A percentile compares a stretch with the other conserved stretches of the same genome.
Conservation (phyloP, 2,329 filamentous ascomycete species). For the Epichloe sibirici region DNA sequence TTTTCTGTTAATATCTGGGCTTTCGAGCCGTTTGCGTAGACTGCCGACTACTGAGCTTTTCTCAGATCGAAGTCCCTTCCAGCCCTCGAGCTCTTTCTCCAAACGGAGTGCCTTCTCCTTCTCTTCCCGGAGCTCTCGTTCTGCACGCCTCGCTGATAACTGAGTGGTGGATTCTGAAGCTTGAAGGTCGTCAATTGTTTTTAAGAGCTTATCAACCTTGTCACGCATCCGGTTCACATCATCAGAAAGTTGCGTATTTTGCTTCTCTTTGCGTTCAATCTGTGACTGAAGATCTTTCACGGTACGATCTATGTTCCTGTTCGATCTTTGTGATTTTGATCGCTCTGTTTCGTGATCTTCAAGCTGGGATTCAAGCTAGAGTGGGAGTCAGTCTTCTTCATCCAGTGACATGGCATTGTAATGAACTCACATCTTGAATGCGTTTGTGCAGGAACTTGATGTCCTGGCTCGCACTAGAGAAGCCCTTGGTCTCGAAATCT, state of each 20-base stretch:
- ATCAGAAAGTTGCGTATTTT: slow-evolving; percentile 66
- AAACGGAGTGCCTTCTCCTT: slow-evolving; percentile 67
- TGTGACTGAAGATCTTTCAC: slow-evolving; percentile 89
- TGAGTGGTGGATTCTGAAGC: slow-evolving; percentile 73
- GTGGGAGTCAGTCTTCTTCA: slow-evolving; percentile 16
- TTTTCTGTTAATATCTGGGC: slow-evolving; percentile 47
- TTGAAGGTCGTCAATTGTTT: slow-evolving; percentile 89
- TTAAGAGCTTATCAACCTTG: slow-evolving; percentile 78
- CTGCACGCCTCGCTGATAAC: slow-evolving; percentile 69
- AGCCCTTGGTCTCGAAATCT: slow-evolving; percentile 93
- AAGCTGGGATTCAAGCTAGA: slow-evolving; percentile 73
- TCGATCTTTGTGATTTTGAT: slow-evolving; percentile 70
- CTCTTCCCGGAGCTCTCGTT: slow-evolving; percentile 83
- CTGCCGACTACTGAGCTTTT: slow-evolving; percentile 35
- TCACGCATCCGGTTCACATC: slow-evolving; percentile 79
- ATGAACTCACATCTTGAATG: slow-evolving; percentile 72
- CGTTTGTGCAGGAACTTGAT: slow-evolving; percentile 89
- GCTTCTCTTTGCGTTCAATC: slow-evolving; percentile 86
- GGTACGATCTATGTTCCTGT: slow-evolving; percentile 84
- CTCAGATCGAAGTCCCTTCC: slow-evolving; percentile 65
- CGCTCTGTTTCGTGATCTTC: slow-evolving; percentile 72
- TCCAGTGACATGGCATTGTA: slow-evolving; percentile 1
- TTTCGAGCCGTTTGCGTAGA: slow-evolving; percentile 27
- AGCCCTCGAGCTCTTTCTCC: slow-evolving; percentile 79
- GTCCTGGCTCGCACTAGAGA: slow-evolving; percentile 86